These are phyloP conservation scores for Fusarium pseudocircinatum DNA, from an alignment of 2,329 filamentous ascomycete species.

Conservation along the genomic window DNA sequence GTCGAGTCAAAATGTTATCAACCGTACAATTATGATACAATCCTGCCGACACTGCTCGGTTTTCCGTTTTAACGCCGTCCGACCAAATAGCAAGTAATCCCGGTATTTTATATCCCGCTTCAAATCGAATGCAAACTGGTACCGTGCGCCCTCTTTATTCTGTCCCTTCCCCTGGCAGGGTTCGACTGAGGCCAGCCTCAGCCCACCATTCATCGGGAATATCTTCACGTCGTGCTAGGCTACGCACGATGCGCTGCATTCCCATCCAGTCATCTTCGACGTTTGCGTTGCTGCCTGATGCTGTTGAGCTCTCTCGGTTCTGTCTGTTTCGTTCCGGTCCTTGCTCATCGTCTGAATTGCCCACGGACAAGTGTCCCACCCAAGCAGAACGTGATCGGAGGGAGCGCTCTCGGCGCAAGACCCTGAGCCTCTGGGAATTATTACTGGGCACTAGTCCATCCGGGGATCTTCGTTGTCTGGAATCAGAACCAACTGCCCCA, in stretches of 20 bases:
- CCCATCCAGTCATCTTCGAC: slow-evolving; percentile 58
- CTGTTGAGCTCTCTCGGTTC: slow-evolving; percentile 36
- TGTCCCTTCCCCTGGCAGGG: slow-evolving; percentile 50
- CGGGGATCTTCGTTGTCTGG: slow-evolving; percentile 19
- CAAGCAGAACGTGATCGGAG: slow-evolving; percentile 31
- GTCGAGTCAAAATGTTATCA: background rate
- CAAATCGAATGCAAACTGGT: slow-evolving; percentile 8
- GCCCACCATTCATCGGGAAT: slow-evolving; percentile 88
- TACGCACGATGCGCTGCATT: slow-evolving; percentile 77
- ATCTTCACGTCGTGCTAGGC: slow-evolving; percentile 75
- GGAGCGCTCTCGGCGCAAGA: slow-evolving; percentile 1
- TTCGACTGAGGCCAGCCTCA: slow-evolving; percentile 72
- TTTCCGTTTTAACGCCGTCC: slow-evolving; percentile 19
- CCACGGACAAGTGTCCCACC: slow-evolving; percentile 41
- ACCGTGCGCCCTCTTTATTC: slow-evolving; percentile 27
- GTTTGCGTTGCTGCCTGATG: slow-evolving; percentile 26
- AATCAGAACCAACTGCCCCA: slow-evolving; percentile 19
- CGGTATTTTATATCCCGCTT: background rate
- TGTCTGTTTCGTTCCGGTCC: slow-evolving; percentile 25
- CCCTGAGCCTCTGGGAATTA: background rate
- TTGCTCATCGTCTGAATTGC: slow-evolving; percentile 43
- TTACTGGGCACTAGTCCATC: slow-evolving; percentile 1
- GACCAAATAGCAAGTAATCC: background rate
- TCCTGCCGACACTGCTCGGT: background rate
- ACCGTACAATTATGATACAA: slow-evolving; percentile 25